Conservation (phyloP, 1,139 yeast genomes). For the Yamadazyma aaseri region DNA sequence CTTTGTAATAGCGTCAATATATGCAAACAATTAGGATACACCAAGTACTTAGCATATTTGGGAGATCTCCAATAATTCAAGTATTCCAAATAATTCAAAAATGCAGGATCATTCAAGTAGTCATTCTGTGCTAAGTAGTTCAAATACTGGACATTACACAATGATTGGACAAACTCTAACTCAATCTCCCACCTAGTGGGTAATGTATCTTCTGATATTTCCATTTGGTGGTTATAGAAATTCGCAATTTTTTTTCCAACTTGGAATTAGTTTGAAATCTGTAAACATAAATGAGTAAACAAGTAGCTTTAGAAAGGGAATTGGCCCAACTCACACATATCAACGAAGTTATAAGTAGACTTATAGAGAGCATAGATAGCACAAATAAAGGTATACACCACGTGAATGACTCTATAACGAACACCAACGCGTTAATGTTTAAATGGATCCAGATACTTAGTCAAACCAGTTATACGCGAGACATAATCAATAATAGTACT, state of each 20-base stretch:
- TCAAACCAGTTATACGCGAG: slow-evolving; percentile 44
- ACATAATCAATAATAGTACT: slow-evolving; percentile 29
- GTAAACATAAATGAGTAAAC: slow-evolving; percentile 27
- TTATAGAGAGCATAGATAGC: slow-evolving; percentile 27
- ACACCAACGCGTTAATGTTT: slow-evolving; percentile 38
- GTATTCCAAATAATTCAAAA: slow-evolving; percentile 63
- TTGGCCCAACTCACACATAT: slow-evolving; percentile 33
- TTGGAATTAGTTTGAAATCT: too few species aligned
- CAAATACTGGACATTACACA: slow-evolving; percentile 74
- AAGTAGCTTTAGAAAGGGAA: slow-evolving; percentile 37
- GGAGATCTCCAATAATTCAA: slow-evolving; percentile 75
- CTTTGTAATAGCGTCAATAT: slow-evolving; percentile 57
- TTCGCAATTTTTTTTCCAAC: slow-evolving; percentile 1
- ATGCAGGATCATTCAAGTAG: slow-evolving; percentile 58
- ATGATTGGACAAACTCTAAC: slow-evolving; percentile 79
- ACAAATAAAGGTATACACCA: slow-evolving; percentile 29
- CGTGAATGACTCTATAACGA: slow-evolving; percentile 32
- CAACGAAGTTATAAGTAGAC: slow-evolving; percentile 29
- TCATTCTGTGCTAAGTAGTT: slow-evolving; percentile 74
- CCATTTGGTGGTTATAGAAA: not conserved
- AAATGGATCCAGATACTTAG: slow-evolving; percentile 48
- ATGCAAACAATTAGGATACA: slow-evolving; percentile 73
- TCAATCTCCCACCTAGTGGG: slow-evolving; percentile 84
- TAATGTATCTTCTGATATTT: slow-evolving; percentile 21
- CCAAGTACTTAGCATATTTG: slow-evolving; percentile 61